These are phyloP conservation scores for Zoysia matrella DNA, from an alignment of 202 grass and related monocot species.

Conservation along the genomic window DNA sequence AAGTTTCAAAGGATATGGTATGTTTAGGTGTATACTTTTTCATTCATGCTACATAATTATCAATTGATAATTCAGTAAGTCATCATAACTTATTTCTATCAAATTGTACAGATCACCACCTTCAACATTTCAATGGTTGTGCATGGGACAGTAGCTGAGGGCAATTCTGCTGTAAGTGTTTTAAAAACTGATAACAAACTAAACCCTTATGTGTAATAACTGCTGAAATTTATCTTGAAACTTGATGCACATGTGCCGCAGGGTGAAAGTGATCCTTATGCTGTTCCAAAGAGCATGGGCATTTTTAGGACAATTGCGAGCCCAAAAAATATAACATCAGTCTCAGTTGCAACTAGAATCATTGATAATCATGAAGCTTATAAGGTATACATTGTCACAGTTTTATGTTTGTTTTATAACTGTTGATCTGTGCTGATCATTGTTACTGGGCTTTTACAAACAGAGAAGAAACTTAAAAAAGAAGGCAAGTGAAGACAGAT, in stretches of 20 bases:
- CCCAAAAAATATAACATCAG: slow-evolving; percentile 69
- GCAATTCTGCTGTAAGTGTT: slow-evolving; percentile 61
- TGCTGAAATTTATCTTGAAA: slow-evolving; percentile 37
- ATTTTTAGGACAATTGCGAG: slow-evolving; percentile 77
- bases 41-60: neutral
- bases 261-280: slow-evolving; percentile 70
- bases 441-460: slow-evolving; percentile 19
- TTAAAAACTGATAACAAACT: slow-evolving; percentile 21
- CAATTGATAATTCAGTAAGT: neutral
- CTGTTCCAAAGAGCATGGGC: slow-evolving; percentile 76
- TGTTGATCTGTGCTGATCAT: slow-evolving; percentile 17
- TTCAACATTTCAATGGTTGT: slow-evolving; percentile 49
- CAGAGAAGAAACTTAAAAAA: slow-evolving; percentile 85
- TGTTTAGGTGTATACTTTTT: neutral
- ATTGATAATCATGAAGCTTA: slow-evolving; percentile 82
- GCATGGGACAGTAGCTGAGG: slow-evolving; percentile 75
- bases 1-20: slow-evolving; percentile 82
- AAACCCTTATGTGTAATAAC: slow-evolving; percentile 4
- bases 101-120: no score
- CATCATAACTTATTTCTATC: no score
- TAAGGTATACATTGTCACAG: slow-evolving; percentile 48
- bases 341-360: slow-evolving; percentile 75
- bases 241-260: slow-evolving; percentile 34
- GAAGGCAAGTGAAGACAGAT: slow-evolving; percentile 80
- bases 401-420: slow-evolving; percentile 23